phyloP scores from a whole-genome alignment of 345 rosid genomes.

The Gossypium australe region DNA sequence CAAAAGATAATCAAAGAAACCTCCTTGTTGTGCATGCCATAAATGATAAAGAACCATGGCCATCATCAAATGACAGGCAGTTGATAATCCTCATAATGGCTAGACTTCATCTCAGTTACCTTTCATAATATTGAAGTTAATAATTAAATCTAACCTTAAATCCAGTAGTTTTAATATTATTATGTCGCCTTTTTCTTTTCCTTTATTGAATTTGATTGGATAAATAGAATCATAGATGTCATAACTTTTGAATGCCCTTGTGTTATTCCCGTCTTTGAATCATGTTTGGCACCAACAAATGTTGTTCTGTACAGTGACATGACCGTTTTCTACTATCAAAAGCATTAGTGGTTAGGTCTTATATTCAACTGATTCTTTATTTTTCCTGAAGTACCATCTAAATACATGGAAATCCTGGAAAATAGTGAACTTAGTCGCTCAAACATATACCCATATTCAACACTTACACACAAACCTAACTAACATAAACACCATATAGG shows the following conservation, averaged over 20 bases:
- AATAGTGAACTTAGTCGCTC: no score
- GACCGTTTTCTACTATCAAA: constrained; percentile 10
- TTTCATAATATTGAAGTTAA: constrained; percentile 5
- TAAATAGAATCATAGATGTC: constrained; percentile 4
- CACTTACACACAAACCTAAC: background rate
- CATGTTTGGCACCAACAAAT: constrained; percentile 7
- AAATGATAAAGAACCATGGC: constrained; percentile 7
- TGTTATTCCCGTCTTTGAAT: constrained; percentile 3
- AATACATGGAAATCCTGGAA: no score
- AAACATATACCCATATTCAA: background rate
- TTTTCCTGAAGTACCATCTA: no score
- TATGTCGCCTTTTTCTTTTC: background rate
- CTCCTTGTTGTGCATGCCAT: constrained; percentile 8
- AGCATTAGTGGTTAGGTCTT: background rate
- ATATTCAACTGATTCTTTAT: no score
- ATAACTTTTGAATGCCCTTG: background rate
- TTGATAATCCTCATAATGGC: constrained; percentile 7
- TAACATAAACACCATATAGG: background rate
- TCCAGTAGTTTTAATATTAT: background rate
- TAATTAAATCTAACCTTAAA: constrained; percentile 11
- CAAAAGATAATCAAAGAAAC: background rate
- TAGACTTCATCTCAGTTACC: background rate
- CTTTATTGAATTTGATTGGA: background rate
- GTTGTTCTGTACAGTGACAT: background rate
- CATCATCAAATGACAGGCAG: constrained; percentile 1